Base-by-base conservation (phyloP, 1,139 yeast species). In the Kodamaea ohmeri region DNA sequence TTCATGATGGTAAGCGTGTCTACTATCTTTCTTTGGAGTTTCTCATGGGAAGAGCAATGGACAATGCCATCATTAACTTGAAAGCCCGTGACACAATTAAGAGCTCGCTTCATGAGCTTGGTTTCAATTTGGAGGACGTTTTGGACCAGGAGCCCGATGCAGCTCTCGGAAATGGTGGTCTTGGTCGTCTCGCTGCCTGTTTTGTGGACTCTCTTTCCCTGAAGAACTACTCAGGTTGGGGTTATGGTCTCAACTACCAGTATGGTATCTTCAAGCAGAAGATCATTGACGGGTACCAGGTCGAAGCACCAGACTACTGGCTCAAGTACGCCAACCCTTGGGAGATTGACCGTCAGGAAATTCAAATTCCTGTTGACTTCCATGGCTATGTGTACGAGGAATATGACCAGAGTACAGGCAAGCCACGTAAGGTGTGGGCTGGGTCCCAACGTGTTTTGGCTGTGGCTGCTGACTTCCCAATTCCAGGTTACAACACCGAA, bases 271-370 rank as follows among this genome's bases (percentile, higher is more conserved):
- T 90, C 65, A 78, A 88, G 51, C 97, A 90, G 65, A 81, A 82
- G 60, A 88, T 90, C 56, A 75, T 88, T 48, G 88, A 90, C 55
- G 97, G 97, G 12, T 86, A 86, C 63, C 97, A 90, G 65, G 94
- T 89, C 33, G 97, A 90, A 62, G 74, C 86, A 32, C 97, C 97
- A 3, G 97, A 90, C 60, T 86, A 89, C 62, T 90, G 97, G 97
- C 73, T 90, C 51, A 82, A 82, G 49, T 83, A 76, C 58, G 76
- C 87, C 46, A 87, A 87, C 56, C 95, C 97, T 14, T 90, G 97
- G 97, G 96, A 88, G 61, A 81, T 90, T 47, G 83, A 85, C 50
- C 76, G 97, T 56, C 65, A 73, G 48, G 97, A 90, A 62, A 85
- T 90, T 49, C 90, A 84, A 55, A 83, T 88, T 44, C 96, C 95